These are phyloP conservation scores for Populus deltoides DNA, from an alignment of 345 rosid genomes.

Conservation along the genomic window DNA sequence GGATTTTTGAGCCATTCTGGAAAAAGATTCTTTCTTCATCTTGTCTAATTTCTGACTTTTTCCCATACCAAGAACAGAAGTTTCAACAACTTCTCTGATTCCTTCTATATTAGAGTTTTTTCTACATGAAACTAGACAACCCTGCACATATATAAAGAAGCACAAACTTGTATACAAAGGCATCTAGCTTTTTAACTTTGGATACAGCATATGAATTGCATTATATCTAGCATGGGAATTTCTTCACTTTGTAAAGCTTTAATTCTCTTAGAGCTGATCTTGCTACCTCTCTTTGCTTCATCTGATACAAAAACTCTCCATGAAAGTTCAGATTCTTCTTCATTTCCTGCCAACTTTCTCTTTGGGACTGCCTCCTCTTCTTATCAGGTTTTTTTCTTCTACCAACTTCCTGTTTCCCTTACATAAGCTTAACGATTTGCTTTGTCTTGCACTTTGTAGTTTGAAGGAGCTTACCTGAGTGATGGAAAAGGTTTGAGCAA, in stretches of 20 bases:
- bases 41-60: no score
- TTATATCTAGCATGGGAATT: background rate
- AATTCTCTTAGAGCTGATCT: slow-evolving; percentile 7
- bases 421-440: background rate
- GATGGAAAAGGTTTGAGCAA: slow-evolving; percentile 22
- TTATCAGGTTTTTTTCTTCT: slow-evolving; percentile 21
- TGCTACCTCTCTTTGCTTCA: background rate
- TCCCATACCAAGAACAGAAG: no score
- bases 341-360: slow-evolving; percentile 24
- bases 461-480: slow-evolving; percentile 26
- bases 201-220: no score
- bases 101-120: no score
- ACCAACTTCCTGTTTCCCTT: background rate
- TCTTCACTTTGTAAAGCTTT: background rate
- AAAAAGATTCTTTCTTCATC: no score
- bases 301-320: background rate
- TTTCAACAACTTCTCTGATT: no score
- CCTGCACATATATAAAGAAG: no score
- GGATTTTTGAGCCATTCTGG: no score
- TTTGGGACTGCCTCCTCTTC: slow-evolving; percentile 33
- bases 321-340: background rate
- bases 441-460: background rate
- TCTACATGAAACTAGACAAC: no score
- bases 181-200: no score
- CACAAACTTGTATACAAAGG: no score